Evolutionary conservation across 2,329 filamentous ascomycete species (phyloP).

Genomic region (Arthrobotrys iridis): DNA sequence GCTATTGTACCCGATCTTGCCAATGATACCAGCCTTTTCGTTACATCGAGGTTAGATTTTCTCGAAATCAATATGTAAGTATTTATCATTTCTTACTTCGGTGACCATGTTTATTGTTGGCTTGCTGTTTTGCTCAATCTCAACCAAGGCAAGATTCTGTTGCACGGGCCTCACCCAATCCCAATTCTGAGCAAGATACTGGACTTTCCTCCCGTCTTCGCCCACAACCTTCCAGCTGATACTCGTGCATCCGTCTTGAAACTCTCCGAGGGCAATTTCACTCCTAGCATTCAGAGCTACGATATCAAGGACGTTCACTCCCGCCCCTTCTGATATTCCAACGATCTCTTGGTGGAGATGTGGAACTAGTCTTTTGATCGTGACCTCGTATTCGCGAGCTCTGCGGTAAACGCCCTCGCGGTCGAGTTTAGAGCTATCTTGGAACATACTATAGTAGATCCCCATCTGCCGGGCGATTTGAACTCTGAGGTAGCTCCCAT

Average conservation of each 20-base stretch:
- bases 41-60: too few relatives aligned
- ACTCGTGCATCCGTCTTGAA: conserved; percentile 69
- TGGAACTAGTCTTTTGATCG: conserved; percentile 62
- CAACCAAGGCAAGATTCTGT: conserved; percentile 65
- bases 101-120: conserved; percentile 69
- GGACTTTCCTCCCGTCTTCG: conserved; percentile 56
- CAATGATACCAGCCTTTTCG: conserved; percentile 68
- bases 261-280: conserved; percentile 69
- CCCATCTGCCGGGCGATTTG: conserved; percentile 35
- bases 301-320: conserved; percentile 65
- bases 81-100: conserved; percentile 61
- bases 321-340: conserved; percentile 68
- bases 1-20: conserved; percentile 73
- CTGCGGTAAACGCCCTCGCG: conserved; percentile 14
- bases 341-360: conserved; percentile 64
- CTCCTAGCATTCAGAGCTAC: conserved; percentile 69
- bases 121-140: conserved; percentile 63
- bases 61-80: too few relatives aligned
- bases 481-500: conserved; percentile 18
- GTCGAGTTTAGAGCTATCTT: conserved; percentile 15
- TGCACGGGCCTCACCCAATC: conserved; percentile 69
- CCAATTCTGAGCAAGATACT: conserved; percentile 69
- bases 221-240: conserved; percentile 63
- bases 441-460: conserved; percentile 34
- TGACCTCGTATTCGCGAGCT: conserved; percentile 65